Conservation (phyloP, 1,284 basidiomycete genomes). For the Leccinum fuscescens region DNA sequence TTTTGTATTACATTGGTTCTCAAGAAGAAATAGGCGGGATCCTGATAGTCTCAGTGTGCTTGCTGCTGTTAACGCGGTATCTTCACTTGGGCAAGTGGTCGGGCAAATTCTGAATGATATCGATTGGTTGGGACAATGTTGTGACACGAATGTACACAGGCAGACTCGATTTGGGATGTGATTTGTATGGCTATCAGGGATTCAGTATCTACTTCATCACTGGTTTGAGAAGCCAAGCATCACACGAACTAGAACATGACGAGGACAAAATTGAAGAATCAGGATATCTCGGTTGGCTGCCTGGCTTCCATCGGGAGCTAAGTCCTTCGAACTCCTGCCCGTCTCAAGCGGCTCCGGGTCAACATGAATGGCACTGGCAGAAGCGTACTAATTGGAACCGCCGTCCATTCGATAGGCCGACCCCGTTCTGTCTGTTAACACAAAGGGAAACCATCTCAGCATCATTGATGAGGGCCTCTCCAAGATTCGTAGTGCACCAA, state of each 20-base stretch:
- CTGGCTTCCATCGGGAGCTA: not conserved
- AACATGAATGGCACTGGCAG: not conserved
- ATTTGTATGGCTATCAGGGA: not conserved
- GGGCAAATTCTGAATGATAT: constrained; percentile 28
- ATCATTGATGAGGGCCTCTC: not conserved
- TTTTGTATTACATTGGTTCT: constrained; percentile 27
- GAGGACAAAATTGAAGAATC: not conserved
- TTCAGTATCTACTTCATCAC: not conserved
- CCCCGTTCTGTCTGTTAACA: too few relatives aligned
- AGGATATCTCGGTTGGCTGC: not conserved
- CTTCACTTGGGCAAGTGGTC: constrained; percentile 29
- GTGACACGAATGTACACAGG: not conserved
- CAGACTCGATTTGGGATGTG: not conserved
- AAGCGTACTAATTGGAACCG: not conserved
- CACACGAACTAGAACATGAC: not conserved
- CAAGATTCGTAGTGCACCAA: too few relatives aligned
- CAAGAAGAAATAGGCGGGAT: constrained; percentile 21
- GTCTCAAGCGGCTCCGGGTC: not conserved
- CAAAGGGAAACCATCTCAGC: not conserved
- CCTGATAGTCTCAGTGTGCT: constrained; percentile 28
- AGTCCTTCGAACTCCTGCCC: not conserved
- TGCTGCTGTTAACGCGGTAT: constrained; percentile 27
- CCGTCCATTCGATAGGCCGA: too few relatives aligned
- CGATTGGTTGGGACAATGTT: not conserved
- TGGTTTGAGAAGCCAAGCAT: not conserved